Evolutionary conservation across 345 rosid genomes (phyloP).

Genomic region (Rhodamnia rubescens): DNA sequence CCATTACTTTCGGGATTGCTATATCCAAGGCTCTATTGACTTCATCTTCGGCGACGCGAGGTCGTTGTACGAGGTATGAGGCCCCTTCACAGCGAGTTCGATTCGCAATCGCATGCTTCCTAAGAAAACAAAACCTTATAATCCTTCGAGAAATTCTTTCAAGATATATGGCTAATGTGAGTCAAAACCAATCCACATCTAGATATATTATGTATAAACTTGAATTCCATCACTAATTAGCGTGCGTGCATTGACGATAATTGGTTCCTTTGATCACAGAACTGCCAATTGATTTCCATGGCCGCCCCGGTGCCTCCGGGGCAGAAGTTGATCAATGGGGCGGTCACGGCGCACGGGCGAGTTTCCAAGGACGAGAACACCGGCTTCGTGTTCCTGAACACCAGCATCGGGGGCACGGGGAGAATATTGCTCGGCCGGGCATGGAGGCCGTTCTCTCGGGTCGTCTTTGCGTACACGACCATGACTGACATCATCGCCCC

Average conservation of each 20-base stretch:
- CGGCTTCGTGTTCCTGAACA: slow-evolving; percentile 59
- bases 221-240: too few relatives aligned
- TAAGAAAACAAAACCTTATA: too few relatives aligned
- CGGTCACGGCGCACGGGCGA: slow-evolving; percentile 82
- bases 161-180: too few relatives aligned
- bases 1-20: slow-evolving; percentile 83
- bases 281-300: slow-evolving; percentile 64
- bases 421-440: slow-evolving; percentile 91
- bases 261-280: slow-evolving; percentile 10
- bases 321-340: slow-evolving; percentile 53
- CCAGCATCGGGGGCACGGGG: slow-evolving; percentile 69
- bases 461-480: slow-evolving; percentile 40
- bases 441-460: slow-evolving; percentile 80
- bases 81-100: too few relatives aligned
- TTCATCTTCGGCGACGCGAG: slow-evolving; percentile 81
- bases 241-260: too few relatives aligned
- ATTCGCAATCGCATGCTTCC: too few relatives aligned
- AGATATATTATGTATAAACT: too few relatives aligned
- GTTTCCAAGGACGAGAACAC: slow-evolving; percentile 58
- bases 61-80: slow-evolving; percentile 57
- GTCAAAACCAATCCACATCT: too few relatives aligned
- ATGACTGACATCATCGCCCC: slow-evolving; percentile 75
- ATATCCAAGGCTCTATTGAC: slow-evolving; percentile 92
- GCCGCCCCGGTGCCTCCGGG: slow-evolving; percentile 63
- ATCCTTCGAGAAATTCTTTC: too few relatives aligned